phyloP scores from a whole-genome alignment of 306 rosid genomes.

The Pyrus communis region DNA sequence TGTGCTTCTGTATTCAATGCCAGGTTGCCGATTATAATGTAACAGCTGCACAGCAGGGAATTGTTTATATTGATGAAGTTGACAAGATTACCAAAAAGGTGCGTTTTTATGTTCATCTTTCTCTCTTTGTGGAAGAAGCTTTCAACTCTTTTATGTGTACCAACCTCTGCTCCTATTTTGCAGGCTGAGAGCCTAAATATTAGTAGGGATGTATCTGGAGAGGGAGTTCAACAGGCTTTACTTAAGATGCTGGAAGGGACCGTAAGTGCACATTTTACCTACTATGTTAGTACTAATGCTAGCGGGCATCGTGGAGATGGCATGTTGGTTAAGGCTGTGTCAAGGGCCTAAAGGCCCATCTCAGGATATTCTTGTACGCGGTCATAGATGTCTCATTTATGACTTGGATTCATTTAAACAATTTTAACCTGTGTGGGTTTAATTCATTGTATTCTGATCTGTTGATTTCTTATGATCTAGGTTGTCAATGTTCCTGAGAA shows the following conservation, averaged over 20 bases:
- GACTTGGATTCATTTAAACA: neutral
- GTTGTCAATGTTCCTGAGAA: conserved; percentile 97
- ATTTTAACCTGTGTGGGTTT: neutral
- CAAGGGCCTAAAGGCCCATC: neutral
- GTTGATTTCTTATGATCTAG: conserved; percentile 36
- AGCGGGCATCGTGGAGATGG: neutral
- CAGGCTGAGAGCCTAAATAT: conserved; percentile 97
- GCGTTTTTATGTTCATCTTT: neutral
- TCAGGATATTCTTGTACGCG: neutral
- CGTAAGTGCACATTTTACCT: conserved; percentile 44
- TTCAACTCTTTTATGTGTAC: neutral
- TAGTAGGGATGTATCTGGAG: conserved; percentile 98
- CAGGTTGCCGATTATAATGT: conserved; percentile 96
- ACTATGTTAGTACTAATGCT: neutral
- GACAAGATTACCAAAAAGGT: conserved; percentile 98
- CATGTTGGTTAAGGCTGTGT: neutral
- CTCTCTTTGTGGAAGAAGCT: neutral
- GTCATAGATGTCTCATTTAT: neutral
- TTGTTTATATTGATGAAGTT: conserved; percentile 97
- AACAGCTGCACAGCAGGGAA: conserved; percentile 95
- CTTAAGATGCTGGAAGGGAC: conserved; percentile 99
- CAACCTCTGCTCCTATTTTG: conserved; percentile 20
- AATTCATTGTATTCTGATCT: conserved; percentile 13
- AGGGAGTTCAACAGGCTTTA: conserved; percentile 96
- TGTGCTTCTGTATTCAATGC: conserved; percentile 6